Evolutionary conservation across 2,329 filamentous ascomycete species (phyloP).

Genomic region (Alternaria metachromatica): DNA sequence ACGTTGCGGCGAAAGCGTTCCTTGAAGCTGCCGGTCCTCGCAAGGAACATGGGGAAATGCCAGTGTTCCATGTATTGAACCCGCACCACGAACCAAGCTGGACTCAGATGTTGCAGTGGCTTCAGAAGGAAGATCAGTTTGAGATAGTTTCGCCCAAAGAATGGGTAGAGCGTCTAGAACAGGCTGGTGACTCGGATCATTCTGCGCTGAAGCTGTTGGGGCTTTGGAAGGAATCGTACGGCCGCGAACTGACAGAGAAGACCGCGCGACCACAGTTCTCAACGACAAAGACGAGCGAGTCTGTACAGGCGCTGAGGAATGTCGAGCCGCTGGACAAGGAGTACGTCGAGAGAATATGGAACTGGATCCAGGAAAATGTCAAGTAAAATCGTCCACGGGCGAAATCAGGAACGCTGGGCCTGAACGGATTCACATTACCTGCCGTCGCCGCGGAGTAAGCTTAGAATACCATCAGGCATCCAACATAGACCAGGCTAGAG

Average conservation of each 20-base stretch:
- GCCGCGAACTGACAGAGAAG: conserved; percentile 7
- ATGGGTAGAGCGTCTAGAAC: conserved; percentile 54
- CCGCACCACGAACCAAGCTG: conserved; percentile 53
- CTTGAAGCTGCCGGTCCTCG: conserved; percentile 42
- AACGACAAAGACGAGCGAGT: conserved; percentile 39
- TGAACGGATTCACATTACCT: not conserved
- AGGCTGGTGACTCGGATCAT: conserved; percentile 44
- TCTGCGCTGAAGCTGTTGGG: conserved; percentile 57
- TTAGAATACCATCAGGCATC: not conserved
- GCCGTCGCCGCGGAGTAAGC: not conserved
- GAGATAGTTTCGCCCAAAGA: conserved; percentile 50
- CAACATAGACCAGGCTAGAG: not conserved
- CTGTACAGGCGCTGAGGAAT: conserved; percentile 45
- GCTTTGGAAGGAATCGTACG: conserved; percentile 58
- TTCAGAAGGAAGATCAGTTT: conserved; percentile 48
- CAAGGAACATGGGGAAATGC: conserved; percentile 10
- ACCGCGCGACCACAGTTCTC: conserved; percentile 40
- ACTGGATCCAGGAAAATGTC: conserved; percentile 40
- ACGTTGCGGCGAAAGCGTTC: conserved; percentile 57
- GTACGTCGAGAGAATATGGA: conserved; percentile 54
- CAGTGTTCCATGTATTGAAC: conserved; percentile 60
- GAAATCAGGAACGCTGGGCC: not conserved
- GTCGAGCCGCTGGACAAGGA: conserved; percentile 53
- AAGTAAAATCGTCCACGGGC: conserved; percentile 6
- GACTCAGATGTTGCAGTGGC: conserved; percentile 56